Conservation (phyloP, 257 asterid species). For the Fraxinus cuspidata region DNA sequence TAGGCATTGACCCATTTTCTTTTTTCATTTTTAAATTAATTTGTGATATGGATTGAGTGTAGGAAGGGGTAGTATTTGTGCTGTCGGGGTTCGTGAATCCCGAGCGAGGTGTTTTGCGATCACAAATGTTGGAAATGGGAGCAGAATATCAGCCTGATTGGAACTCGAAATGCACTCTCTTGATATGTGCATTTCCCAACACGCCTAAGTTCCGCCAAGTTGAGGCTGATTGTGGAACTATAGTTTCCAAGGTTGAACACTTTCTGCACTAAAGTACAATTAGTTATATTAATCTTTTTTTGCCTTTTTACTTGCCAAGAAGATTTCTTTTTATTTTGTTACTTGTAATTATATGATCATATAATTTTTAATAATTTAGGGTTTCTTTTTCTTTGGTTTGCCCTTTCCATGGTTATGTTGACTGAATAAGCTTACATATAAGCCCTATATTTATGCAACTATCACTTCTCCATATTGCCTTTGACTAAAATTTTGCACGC, state of each 20-base stretch:
- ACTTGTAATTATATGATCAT: not conserved
- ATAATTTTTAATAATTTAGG: not conserved
- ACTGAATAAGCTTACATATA: not conserved
- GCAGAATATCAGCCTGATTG: conserved; percentile 91
- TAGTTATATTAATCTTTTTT: not conserved
- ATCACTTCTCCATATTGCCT: not conserved
- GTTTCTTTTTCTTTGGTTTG: not conserved
- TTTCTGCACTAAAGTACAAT: conserved; percentile 6
- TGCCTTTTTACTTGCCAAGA: not conserved
- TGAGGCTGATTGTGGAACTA: conserved; percentile 78
- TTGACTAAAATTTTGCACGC: not conserved
- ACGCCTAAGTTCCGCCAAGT: conserved; percentile 96
- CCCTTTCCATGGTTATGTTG: not conserved
- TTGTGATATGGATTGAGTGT: conserved; percentile 16
- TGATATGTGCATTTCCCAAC: conserved; percentile 78
- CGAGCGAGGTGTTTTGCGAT: conserved; percentile 73
- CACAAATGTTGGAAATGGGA: conserved; percentile 93
- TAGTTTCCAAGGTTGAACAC: conserved; percentile 70
- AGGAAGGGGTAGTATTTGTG: conserved; percentile 87
- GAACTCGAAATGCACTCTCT: conserved; percentile 75
- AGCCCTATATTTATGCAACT: not conserved
- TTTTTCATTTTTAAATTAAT: conserved; percentile 4
- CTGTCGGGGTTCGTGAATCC: conserved; percentile 97
- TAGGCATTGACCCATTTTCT: conserved; percentile 1
- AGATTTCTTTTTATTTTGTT: not conserved